Evolutionary conservation across 2,329 filamentous ascomycete genomes (phyloP), one percentile per base, ranked within the genome.

Genomic region (Venturia nashicola): DNA sequence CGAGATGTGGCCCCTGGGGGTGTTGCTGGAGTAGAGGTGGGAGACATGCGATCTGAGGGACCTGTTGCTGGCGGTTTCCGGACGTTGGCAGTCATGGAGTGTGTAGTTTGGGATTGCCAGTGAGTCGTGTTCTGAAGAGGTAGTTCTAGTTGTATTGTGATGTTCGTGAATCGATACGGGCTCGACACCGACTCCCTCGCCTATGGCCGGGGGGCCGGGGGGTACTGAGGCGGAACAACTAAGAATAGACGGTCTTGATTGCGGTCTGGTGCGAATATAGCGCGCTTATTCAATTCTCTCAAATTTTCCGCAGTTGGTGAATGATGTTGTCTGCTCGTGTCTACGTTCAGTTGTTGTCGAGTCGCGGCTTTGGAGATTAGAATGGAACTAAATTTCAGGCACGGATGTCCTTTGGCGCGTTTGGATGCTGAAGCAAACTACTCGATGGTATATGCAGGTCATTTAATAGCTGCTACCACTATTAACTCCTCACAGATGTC

Each of bases 61-160:
- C 72, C 73, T 42, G 72, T 67, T 65, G 70, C 67, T 9, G 73
- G 71, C 43, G 72, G 70, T 68, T 76, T 76, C 66, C 69, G n/a
- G 3, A 60, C 36, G 36, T 60, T 60, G 59, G 59, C 59, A 32
- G 59, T 42, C 59, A 43, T 60, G 14, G 34, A 39, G 27, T 60
- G 34, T 32, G 34, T 34, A 27, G 59, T n/a, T 7, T 8, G 27
- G 39, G 5, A 42, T 27, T 60, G 59, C 14, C 9, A 44, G 20
- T 40, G 59, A 44, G 36, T 20, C 32, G 36, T 42, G 42, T 42
- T 34, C 12, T 42, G 5, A 7, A 4, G n/a, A 6, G 18, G 27
- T 16, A 27, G 4, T 4, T 4, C 2, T 27, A 27, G 27, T 27
- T 27, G 2, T 27, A 44, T 60, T 44, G 42, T 36, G 20, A 44